Percentiles rank a stretch among this genome's conserved stretches.
These are phyloP conservation scores for Adansonia madagascariensis DNA, from an alignment of 441 rosid species.

Conservation along the genomic window DNA sequence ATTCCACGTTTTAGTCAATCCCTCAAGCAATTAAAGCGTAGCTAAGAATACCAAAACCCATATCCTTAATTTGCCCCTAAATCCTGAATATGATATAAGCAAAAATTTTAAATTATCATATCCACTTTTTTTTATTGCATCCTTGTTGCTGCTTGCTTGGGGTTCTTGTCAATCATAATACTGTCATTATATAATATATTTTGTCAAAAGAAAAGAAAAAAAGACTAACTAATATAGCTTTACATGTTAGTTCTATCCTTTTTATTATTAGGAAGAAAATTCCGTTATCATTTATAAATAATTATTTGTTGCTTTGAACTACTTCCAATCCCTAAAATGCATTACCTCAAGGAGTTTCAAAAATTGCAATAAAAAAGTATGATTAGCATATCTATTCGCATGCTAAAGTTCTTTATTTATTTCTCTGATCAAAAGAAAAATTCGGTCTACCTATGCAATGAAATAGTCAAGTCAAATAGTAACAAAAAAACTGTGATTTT, in stretches of 20 bases:
- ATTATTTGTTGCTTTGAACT: not conserved
- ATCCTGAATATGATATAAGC: not conserved
- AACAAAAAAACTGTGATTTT: not conserved
- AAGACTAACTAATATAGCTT: no score
- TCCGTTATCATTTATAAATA: not conserved
- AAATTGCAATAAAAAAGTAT: not conserved
- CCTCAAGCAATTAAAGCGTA: slow-evolving; percentile 20
- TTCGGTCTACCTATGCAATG: not conserved
- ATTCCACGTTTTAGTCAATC: slow-evolving; percentile 24
- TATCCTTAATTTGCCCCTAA: not conserved
- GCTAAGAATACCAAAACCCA: not conserved
- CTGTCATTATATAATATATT: no score
- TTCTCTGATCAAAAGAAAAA: not conserved
- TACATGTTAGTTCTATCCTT: no score
- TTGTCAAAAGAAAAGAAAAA: no score
- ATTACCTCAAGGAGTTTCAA: not conserved
- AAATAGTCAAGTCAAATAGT: no score
- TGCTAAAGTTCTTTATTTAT: not conserved
- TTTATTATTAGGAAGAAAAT: not conserved
- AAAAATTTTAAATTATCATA: no score
- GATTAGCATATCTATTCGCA: not conserved
- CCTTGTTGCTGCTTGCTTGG: not conserved
- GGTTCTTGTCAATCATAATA: not conserved
- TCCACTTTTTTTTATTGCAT: not conserved
- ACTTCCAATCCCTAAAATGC: not conserved